Percentiles rank a stretch among this genome's conserved stretches.
phyloP scores from a whole-genome alignment of 768 basidiomycete species.

The Harrya chromipes region DNA sequence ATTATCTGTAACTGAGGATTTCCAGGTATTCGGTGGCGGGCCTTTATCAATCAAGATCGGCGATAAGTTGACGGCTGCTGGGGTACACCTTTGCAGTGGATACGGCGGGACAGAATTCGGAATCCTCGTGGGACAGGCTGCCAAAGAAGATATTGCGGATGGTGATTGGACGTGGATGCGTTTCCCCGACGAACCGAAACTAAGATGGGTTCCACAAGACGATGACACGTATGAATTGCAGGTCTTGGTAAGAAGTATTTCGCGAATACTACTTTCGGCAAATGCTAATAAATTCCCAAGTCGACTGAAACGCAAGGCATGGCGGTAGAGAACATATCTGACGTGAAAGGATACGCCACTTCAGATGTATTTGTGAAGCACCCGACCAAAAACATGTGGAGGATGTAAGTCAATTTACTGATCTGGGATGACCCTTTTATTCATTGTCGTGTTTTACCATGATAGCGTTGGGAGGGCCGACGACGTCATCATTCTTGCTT shows the following conservation, averaged over 20 bases:
- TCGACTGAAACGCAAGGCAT: conserved; percentile 7
- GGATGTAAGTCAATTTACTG: conserved; percentile 19
- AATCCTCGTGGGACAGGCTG: not conserved
- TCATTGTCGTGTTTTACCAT: not conserved
- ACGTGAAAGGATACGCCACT: conserved; percentile 40
- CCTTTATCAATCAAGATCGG: conserved; percentile 36
- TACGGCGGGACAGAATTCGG: conserved; percentile 39
- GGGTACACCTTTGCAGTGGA: conserved; percentile 30
- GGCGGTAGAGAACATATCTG: conserved; percentile 36
- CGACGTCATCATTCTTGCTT: conserved; percentile 31
- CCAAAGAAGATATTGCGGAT: conserved; percentile 11
- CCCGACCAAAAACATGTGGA: conserved; percentile 40
- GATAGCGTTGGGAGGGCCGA: conserved; percentile 34
- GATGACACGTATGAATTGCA: conserved; percentile 37
- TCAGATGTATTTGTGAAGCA: conserved; percentile 44
- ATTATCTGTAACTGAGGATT: not conserved
- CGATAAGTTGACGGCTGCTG: conserved; percentile 31
- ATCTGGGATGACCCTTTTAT: not conserved
- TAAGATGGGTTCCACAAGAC: conserved; percentile 32
- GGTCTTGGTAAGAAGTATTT: conserved; percentile 29
- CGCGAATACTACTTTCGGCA: not conserved
- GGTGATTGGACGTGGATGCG: conserved; percentile 38
- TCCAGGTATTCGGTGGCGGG: conserved; percentile 39
- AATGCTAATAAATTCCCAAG: conserved; percentile 1
- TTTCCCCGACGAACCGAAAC: conserved; percentile 17